Base-by-base conservation (phyloP, 129 eudicot species). In the Pittosporum tobira region DNA sequence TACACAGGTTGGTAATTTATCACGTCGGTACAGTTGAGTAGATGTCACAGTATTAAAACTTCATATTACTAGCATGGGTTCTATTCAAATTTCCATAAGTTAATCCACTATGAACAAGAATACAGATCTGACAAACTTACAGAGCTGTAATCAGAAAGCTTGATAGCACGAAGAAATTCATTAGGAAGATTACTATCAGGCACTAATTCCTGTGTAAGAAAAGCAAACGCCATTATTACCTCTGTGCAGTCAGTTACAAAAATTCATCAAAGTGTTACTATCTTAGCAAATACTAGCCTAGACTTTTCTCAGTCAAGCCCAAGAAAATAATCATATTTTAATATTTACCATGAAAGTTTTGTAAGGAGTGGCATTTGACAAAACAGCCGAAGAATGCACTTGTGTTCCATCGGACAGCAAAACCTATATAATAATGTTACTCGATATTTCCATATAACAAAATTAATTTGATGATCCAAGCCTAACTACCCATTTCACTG, bases 361-460 rank as follows among this genome's bases (percentile, higher is more conserved):
- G 75, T 87, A 79, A 5, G 94, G 88, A 11, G 96, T 93, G 16
- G 99, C 96, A 81, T 93, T 93, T 58, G 99, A 93, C 44, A 93
- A 72, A 59, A 93, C 94, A 87, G 77, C 94, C 10, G 88, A 79
- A 64, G 96, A 84, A 45, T 60, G 77, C 69, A 93, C 71, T 29
- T 72, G 25, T 48, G 85, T 81, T 47, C 96, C 96, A 77, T 93
- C 94, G 22, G 91, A 95, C 77, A 93, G 71, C 71, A 74, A 52
- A 53, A 93, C 99, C 99, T 88, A 60, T 62, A 61, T 15, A 66
- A 62, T 10, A 31, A 54, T 30, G 59, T n/a, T n/a, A n/a, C n/a
- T 27, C 48, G 26, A 47, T 13, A 28, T 1, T 12, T 7, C 31
- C 69, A 51, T 52, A 37, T 57, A 55, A 59, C 46, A 52, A 36